Evolutionary conservation across 306 rosid species (phyloP).

Genomic region (Dalbergia cochinchinensis): DNA sequence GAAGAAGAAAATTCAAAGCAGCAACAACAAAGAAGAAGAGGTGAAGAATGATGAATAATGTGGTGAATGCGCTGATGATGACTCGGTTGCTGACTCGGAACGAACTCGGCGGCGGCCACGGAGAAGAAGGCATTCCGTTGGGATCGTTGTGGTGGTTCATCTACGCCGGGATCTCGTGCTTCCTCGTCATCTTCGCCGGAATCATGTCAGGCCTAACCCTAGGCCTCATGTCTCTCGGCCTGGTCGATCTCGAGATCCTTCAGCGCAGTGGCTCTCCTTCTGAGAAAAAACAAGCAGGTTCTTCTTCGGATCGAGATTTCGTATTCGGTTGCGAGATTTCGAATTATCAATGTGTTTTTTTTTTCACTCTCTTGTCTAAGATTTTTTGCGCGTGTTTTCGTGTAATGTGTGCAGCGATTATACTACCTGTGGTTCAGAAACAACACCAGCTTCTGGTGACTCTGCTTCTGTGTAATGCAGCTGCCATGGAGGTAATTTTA

Average conservation of each 20-base stretch:
- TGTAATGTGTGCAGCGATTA: conserved; percentile 62
- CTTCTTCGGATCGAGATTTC: neutral
- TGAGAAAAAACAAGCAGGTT: conserved; percentile 95
- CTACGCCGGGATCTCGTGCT: conserved; percentile 75
- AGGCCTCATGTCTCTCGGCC: conserved; percentile 97
- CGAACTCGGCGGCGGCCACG: conserved; percentile 47
- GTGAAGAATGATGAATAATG: conserved; percentile 54
- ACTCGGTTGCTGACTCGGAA: conserved; percentile 67
- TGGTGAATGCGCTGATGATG: conserved; percentile 58
- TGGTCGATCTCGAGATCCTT: conserved; percentile 95
- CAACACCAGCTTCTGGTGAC: conserved; percentile 98
- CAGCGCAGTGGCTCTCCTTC: conserved; percentile 82
- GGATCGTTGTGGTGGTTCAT: conserved; percentile 78
- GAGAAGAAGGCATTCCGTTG: conserved; percentile 55
- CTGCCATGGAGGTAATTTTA: conserved; percentile 82
- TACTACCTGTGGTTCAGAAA: conserved; percentile 93
- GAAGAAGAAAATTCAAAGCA: neutral
- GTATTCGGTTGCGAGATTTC: neutral
- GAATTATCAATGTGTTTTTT: neutral
- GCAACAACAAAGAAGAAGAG: conserved; percentile 23
- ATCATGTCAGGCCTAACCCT: conserved; percentile 97
- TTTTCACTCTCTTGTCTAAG: too few relatives aligned
- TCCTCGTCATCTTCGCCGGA: conserved; percentile 86
- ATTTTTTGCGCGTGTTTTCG: neutral
- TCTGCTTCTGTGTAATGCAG: conserved; percentile 92